Percentiles rank a stretch among this genome's conserved stretches.
phyloP scores from a whole-genome alignment of 352 stramenopile genomes.

The Hyaloperonospora brassicae region DNA sequence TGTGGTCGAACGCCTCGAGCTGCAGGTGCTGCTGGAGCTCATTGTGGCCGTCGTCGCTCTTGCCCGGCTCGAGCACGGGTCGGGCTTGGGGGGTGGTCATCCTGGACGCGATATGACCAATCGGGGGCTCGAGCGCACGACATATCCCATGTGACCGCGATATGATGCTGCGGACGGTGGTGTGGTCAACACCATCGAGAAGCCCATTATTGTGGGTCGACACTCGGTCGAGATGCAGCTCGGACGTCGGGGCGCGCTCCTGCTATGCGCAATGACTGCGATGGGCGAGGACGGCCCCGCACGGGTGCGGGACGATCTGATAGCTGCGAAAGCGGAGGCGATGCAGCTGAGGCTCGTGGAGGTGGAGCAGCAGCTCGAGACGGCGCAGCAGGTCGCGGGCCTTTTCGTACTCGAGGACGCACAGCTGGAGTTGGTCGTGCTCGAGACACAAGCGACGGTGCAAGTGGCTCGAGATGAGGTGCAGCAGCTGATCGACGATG shows the following conservation, averaged over 20 bases:
- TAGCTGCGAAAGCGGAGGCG: conserved; percentile 10
- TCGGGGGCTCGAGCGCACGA: background rate
- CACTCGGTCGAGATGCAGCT: background rate
- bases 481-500: conserved; percentile 8
- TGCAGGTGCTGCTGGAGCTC: conserved; percentile 70
- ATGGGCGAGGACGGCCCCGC: background rate
- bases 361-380: conserved; percentile 20
- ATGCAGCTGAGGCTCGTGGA: conserved; percentile 8
- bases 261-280: conserved; percentile 1
- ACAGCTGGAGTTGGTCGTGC: conserved; percentile 15
- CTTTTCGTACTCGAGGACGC: conserved; percentile 22
- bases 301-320: conserved; percentile 1
- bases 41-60: conserved; percentile 41
- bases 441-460: conserved; percentile 21
- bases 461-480: conserved; percentile 5
- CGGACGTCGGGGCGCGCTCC: conserved; percentile 2
- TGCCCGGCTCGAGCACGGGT: conserved; percentile 13
- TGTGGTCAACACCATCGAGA: too few species aligned
- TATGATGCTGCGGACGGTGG: too few species aligned
- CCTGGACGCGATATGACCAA: background rate
- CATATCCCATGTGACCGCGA: too few species aligned
- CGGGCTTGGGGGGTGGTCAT: conserved; percentile 27
- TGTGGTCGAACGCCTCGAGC: conserved; percentile 54
- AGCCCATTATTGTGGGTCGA: too few species aligned
- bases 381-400: conserved; percentile 10